A percentile compares a stretch with the other conserved stretches of the same genome.
These are phyloP conservation scores for Citrullus colocynthis DNA, from an alignment of 306 rosid species.

Conservation along the genomic window DNA sequence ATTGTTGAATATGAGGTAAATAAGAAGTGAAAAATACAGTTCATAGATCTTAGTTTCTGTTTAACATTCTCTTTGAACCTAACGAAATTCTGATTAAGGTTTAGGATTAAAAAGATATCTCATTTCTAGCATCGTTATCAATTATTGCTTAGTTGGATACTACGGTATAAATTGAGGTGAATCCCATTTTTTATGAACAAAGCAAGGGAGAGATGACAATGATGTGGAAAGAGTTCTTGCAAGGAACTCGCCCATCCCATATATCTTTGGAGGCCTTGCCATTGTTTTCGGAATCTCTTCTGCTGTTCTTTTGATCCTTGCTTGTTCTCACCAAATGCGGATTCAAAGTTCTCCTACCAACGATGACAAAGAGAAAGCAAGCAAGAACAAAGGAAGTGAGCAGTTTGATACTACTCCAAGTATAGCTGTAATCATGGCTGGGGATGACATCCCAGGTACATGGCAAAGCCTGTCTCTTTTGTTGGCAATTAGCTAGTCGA, in stretches of 20 bases:
- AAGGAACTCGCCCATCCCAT: conserved; percentile 3
- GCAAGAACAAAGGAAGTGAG: neutral
- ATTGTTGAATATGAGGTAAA: neutral
- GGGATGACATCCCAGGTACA: conserved; percentile 9
- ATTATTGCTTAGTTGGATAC: neutral
- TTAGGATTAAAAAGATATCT: neutral
- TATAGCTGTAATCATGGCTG: conserved; percentile 6
- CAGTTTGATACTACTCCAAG: neutral
- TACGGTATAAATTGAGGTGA: conserved; percentile 1
- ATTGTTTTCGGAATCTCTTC: conserved; percentile 1
- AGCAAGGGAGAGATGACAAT: conserved; percentile 4
- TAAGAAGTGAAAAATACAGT: neutral
- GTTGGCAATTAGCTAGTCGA: neutral
- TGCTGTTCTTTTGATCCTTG: neutral
- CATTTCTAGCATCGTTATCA: neutral
- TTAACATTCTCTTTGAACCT: neutral
- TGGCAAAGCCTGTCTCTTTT: conserved; percentile 11
- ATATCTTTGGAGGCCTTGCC: conserved; percentile 6
- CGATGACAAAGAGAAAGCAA: neutral
- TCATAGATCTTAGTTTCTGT: neutral
- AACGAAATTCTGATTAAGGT: neutral
- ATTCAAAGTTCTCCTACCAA: neutral
- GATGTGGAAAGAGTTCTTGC: neutral
- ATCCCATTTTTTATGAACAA: neutral
- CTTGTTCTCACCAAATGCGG: neutral